Evolutionary conservation across 768 basidiomycete genomes (phyloP), one percentile per base, ranked within the genome.

Genomic region (Leucosporidium scottii): DNA sequence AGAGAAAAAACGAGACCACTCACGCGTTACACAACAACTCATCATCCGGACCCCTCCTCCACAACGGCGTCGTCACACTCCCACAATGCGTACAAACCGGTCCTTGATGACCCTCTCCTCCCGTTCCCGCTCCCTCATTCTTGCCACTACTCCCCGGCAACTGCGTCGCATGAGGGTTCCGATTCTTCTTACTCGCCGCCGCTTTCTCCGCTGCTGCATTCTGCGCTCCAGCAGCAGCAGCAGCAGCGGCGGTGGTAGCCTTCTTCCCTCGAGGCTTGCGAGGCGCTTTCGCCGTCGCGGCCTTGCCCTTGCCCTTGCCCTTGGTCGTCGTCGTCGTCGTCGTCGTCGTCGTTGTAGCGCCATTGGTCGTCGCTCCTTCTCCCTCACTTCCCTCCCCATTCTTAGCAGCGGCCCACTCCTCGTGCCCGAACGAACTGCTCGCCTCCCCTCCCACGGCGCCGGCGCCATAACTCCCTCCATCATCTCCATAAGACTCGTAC

Each of bases 11-110:
- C 5, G 34, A 4, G 34, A 34, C 34, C 21, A 68, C 71, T 49
- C 62, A 72, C 72, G 93, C 90, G 78, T 91, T 92, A 81, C 90
- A 92, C 75, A 91, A 84, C 59, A 87, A 83, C 78, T 87, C 89
- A 69, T 89, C 90, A 75, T 88, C 86, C 58, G 83, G 81, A 76
- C 89, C 90, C 74, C 90, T 84, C 74, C 90, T 81, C 90, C 90
- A 91, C 28, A 91, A 83, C 54, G 90, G 90, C 65, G 90, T 90
- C 71, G 86, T 84, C 25, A 83, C 81, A n/a, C 87, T 86, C 44
- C 84, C 85, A 78, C 90, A 93, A 78, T 93, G 93, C 57, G 87
- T 87, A 79, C 91, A 93, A 7, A 66, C 55, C 31, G 71, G 71
- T 1, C 71, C 71, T 9, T 62, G 53, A 36, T 72, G 71, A 1